phyloP scores from a whole-genome alignment of 495 filamentous ascomycete genomes.

The Arthonia radiata region DNA sequence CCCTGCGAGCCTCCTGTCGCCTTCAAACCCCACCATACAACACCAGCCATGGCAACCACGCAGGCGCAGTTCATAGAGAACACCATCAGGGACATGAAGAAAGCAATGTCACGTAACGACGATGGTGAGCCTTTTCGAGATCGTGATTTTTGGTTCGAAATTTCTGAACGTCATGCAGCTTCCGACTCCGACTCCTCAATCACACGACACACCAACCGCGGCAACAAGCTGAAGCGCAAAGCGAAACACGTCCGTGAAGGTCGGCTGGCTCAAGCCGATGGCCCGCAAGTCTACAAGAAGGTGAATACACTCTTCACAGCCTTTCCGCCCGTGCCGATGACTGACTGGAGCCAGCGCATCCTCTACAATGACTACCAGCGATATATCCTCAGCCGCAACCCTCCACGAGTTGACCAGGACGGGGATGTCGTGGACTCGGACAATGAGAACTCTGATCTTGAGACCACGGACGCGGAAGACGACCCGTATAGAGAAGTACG shows the following conservation, averaged over 20 bases:
- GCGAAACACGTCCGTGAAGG: constrained; percentile 59
- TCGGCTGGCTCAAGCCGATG: constrained; percentile 38
- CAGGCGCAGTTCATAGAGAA: constrained; percentile 45
- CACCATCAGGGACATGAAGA: constrained; percentile 55
- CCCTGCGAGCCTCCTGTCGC: too few relatives aligned
- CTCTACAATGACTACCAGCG: constrained; percentile 67
- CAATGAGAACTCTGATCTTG: constrained; percentile 53
- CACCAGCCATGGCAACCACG: too few relatives aligned
- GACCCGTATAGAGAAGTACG: constrained; percentile 64
- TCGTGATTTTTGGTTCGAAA: background rate
- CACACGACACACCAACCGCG: constrained; percentile 59
- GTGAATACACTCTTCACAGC: constrained; percentile 19
- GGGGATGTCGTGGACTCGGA: constrained; percentile 55
- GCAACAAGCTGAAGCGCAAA: constrained; percentile 71
- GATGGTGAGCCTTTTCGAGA: constrained; percentile 11
- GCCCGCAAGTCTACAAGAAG: constrained; percentile 65
- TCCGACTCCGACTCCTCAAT: constrained; percentile 73
- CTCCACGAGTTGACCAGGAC: constrained; percentile 52
- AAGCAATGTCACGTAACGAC: constrained; percentile 21
- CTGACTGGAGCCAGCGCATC: constrained; percentile 31
- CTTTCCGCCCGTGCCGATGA: constrained; percentile 1
- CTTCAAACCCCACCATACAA: too few relatives aligned
- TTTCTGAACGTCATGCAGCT: constrained; percentile 21
- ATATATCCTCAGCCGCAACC: constrained; percentile 59
- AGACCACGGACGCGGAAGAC: constrained; percentile 44